A percentile compares a stretch with the other conserved stretches of the same genome.
Conservation (phyloP, 2,329 filamentous ascomycete genomes). For the Colletotrichum karsti region DNA sequence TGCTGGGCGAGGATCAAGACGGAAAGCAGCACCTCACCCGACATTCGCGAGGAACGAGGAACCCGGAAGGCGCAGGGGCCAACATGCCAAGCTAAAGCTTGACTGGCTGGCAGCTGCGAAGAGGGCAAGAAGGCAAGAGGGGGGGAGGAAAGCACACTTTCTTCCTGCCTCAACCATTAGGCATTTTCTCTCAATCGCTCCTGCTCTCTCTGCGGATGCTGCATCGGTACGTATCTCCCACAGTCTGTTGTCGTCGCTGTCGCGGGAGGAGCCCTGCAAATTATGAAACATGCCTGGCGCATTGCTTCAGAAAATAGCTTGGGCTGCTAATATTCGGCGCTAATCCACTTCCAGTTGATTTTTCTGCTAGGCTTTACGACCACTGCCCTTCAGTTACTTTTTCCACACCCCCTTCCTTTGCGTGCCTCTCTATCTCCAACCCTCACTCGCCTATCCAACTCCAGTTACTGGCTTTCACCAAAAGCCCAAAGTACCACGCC, state of each 20-base stretch:
- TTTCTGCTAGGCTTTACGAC: conserved; percentile 13
- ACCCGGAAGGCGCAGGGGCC: not conserved
- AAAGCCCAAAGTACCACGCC: not conserved
- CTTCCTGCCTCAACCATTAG: not conserved
- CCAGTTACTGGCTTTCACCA: conserved; percentile 6
- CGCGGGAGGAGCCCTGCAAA: conserved; percentile 38
- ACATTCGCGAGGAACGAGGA: not conserved
- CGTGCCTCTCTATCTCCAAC: not conserved
- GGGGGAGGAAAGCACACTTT: not conserved
- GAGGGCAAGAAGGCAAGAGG: no score
- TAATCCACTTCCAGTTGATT: conserved; percentile 35
- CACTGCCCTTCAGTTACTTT: conserved; percentile 33
- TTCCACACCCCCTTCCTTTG: conserved; percentile 34
- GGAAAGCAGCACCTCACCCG: not conserved
- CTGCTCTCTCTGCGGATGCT: not conserved
- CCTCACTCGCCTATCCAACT: not conserved
- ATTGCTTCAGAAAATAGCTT: conserved; percentile 56
- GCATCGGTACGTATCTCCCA: not conserved
- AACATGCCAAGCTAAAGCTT: not conserved
- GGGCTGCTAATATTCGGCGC: conserved; percentile 42
- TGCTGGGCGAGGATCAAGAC: not conserved
- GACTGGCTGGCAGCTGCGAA: conserved; percentile 6
- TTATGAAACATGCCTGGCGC: conserved; percentile 60
- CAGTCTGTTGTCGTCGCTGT: conserved; percentile 7
- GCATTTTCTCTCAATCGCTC: not conserved